Evolutionary conservation across 2,329 filamentous ascomycete genomes (phyloP).

Genomic region (Botrytis deweyae): DNA sequence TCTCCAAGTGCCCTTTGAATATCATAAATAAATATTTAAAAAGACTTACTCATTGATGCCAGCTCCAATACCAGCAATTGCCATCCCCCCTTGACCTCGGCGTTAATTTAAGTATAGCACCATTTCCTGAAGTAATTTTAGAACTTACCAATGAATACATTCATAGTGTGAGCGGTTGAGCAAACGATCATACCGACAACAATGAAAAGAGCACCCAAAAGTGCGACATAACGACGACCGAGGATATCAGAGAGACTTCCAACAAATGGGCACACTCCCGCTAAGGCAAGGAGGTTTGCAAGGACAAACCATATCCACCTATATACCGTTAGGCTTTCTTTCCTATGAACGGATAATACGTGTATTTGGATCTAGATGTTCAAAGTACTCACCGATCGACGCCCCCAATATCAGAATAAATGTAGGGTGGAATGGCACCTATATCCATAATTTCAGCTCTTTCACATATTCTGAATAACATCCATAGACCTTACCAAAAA

Average conservation of each 20-base stretch:
- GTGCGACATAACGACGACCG: slow-evolving; percentile 58
- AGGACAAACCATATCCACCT: slow-evolving; percentile 42
- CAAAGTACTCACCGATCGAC: slow-evolving; percentile 35
- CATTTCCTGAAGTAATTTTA: rapidly evolving
- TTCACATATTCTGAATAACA: background rate
- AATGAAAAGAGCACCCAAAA: slow-evolving; percentile 53
- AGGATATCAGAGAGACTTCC: slow-evolving; percentile 64
- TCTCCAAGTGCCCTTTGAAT: background rate
- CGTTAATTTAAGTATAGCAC: background rate
- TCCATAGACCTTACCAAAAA: slow-evolving; percentile 43
- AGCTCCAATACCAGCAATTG: slow-evolving; percentile 61
- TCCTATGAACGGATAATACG: background rate
- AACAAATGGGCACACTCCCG: slow-evolving; percentile 61
- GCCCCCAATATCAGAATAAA: slow-evolving; percentile 59
- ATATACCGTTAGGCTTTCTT: background rate
- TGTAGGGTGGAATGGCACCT: slow-evolving; percentile 52
- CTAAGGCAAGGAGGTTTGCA: slow-evolving; percentile 55
- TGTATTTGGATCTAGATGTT: too few relatives aligned
- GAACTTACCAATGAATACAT: slow-evolving; percentile 56
- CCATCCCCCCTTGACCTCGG: slow-evolving; percentile 45
- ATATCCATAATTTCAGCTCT: background rate
- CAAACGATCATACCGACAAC: slow-evolving; percentile 60
- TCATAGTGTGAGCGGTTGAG: slow-evolving; percentile 58
- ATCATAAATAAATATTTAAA: rapidly evolving
- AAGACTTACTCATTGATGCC: slow-evolving; percentile 59